Conservation (phyloP, 2,329 filamentous ascomycete species). For the Cryphonectria radicalis region DNA sequence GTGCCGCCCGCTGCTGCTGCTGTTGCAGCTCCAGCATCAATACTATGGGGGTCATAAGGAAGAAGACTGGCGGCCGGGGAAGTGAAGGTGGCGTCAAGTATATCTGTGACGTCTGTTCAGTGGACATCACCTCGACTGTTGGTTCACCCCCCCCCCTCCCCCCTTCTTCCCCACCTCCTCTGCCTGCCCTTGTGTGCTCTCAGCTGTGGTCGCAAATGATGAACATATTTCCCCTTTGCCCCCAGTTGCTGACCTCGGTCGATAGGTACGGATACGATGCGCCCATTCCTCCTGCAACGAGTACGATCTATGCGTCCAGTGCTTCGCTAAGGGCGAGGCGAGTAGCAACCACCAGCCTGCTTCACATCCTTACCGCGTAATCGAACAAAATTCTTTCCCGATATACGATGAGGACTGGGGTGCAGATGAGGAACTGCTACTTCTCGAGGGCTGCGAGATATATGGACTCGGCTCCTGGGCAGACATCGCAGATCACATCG, state of each 20-base stretch:
- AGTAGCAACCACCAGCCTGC: conserved; percentile 85
- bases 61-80: conserved; percentile 86
- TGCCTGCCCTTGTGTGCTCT: neutral
- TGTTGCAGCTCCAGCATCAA: neutral
- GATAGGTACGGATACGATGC: conserved; percentile 90
- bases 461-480: conserved; percentile 98
- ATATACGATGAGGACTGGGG: conserved; percentile 97
- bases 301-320: conserved; percentile 95
- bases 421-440: conserved; percentile 91
- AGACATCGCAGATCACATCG: conserved; percentile 97
- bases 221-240: neutral
- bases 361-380: conserved; percentile 87
- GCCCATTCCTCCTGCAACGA: conserved; percentile 83
- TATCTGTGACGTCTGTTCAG: conserved; percentile 95
- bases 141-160: conserved; percentile 41
- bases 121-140: conserved; percentile 96
- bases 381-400: conserved; percentile 97
- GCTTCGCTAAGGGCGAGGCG: conserved; percentile 81
- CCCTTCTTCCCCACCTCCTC: neutral
- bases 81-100: conserved; percentile 92
- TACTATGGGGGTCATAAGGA: conserved; percentile 89
- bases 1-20: no score
- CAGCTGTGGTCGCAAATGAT: conserved; percentile 18
- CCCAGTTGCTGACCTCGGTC: neutral
- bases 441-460: conserved; percentile 92